Evolutionary conservation across 768 basidiomycete species (phyloP), one percentile per base, ranked within the genome.

Genomic region (Rhizopogon vinicolor): DNA sequence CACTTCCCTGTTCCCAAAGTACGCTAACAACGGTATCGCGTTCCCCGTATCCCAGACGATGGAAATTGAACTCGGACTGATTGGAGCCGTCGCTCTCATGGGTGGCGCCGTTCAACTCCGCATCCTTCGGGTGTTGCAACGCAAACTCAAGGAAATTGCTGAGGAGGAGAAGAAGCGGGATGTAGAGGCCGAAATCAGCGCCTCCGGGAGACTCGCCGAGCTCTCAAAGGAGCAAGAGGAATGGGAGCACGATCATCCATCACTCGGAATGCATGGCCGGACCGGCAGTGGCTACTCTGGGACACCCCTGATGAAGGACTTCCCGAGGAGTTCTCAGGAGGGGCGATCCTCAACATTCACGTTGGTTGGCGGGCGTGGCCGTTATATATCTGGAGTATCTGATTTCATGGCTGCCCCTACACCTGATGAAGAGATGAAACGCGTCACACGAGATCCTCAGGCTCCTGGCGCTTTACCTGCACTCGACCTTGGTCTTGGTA

Each of bases 31-130:
- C 62, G 76, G 80, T 57, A 89, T 90, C 55, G 72, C 80, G 50
- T 95, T 90, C 65, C 92, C 93, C 31, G 84, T 95, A 51, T 81
- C 89, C 5, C 93, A 94, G 66, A 86, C 86, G 7, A 96, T 95
- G 92, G 80, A 91, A 66, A 93, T 98, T 56, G 95, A 97, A 66
- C 79, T 98, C 31, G 95, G 93, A 29, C 81, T 97, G 61, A 83
- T 93, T 56, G 91, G 78, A 43, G 92, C 93, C 2, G 76, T 95
- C 41, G 78, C 90, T 25, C 74, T 96, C 53, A 90, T 91, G 84
- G 92, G 93, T 42, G 83, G 86, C 29, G 91, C 94, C 2, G 88
- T 97, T 44, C 96, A 98, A 72, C 80, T 94, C 63, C 88, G 90
- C 52, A 85, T 97, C 59, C 82, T 93, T 58, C 82, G 82, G 55